These are phyloP conservation scores for Erodium texanum DNA, from an alignment of 441 rosid genomes.

Conservation along the genomic window DNA sequence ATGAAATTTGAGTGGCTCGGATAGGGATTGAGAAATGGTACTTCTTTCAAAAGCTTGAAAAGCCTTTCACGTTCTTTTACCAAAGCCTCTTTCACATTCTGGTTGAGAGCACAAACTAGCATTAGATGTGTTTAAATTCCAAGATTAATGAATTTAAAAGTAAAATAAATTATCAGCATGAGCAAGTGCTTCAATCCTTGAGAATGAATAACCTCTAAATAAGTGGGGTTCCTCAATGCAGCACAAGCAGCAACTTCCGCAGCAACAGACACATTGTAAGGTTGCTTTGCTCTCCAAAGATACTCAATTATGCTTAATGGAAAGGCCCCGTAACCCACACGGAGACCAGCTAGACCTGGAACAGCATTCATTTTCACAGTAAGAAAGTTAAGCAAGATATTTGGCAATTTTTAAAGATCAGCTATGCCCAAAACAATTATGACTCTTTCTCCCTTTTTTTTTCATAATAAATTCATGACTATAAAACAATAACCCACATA, in stretches of 20 bases:
- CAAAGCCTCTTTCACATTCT: conserved; percentile 70
- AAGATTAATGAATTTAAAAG: neutral
- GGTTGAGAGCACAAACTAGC: conserved; percentile 15
- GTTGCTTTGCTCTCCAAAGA: conserved; percentile 90
- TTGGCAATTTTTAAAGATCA: neutral
- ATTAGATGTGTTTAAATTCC: conserved; percentile 9
- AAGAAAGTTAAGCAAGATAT: neutral
- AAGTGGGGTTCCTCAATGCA: conserved; percentile 60
- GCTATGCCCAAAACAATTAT: too few species aligned
- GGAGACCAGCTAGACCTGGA: conserved; percentile 80
- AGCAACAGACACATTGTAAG: conserved; percentile 92
- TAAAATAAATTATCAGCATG: neutral
- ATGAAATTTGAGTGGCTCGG: conserved; percentile 84
- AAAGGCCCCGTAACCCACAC: conserved; percentile 94
- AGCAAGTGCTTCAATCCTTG: neutral
- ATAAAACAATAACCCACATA: conserved; percentile 17
- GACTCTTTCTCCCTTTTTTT: too few species aligned
- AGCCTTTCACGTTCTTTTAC: conserved; percentile 66
- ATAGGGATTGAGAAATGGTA: conserved; percentile 73
- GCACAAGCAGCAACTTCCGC: conserved; percentile 95
- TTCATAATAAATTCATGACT: neutral
- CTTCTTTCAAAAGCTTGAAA: conserved; percentile 49
- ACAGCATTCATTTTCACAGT: conserved; percentile 6
- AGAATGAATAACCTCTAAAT: conserved; percentile 46
- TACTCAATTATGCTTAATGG: conserved; percentile 75